Base-by-base conservation (phyloP, 2,329 filamentous ascomycete genomes). In the Xylariaceae sp. region DNA sequence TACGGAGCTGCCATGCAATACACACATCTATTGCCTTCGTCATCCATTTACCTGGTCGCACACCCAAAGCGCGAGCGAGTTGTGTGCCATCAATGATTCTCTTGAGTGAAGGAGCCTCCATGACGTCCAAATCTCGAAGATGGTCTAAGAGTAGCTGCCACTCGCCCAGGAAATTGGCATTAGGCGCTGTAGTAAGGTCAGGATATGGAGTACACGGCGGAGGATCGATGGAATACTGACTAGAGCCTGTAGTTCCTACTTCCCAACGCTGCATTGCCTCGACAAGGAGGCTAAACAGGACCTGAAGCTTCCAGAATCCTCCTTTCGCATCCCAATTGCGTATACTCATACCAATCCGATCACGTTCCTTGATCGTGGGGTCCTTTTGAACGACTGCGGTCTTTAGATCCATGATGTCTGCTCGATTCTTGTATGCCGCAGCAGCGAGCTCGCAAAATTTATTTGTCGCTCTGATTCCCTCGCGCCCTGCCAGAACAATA, bases 11-110 rank as follows among this genome's bases (percentile, higher is more conserved):
- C 91, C 92, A 97, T 56, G 85, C 84, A 70, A 95, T 81, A 56
- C 89, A 88, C 3, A 91, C 76, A 30, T 95, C 87, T 44, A 96
- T 73, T 3, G 91, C 91, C 43, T 79, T 78, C 50, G 83, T 83
- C 79, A 95, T 87, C 92, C 92, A 97, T n/a, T 77, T 84, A 1
- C 89, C 90, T 0, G 88, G 86, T 58, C 83, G 84, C n/a, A 80
- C 73, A 0, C 79, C 82, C 3, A 97, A 76, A 3, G 81, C 83
- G 57, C 84, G 79, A 16, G 84, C 81, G 18, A 97, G 79, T 49
- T 86, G 76, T 37, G 81, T 87, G 15, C 94, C 92, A 65, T 95
- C 88, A 32, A 95, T 75, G 21, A 89, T 72, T 5, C 80, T 78
- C 62, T 81, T 84, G 34, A 87, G 67, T 1, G 78, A 74, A 1